Evolutionary conservation across 768 basidiomycete species (phyloP), one percentile per base, ranked within the genome.

Genomic region (Rhodotorula babjevae): DNA sequence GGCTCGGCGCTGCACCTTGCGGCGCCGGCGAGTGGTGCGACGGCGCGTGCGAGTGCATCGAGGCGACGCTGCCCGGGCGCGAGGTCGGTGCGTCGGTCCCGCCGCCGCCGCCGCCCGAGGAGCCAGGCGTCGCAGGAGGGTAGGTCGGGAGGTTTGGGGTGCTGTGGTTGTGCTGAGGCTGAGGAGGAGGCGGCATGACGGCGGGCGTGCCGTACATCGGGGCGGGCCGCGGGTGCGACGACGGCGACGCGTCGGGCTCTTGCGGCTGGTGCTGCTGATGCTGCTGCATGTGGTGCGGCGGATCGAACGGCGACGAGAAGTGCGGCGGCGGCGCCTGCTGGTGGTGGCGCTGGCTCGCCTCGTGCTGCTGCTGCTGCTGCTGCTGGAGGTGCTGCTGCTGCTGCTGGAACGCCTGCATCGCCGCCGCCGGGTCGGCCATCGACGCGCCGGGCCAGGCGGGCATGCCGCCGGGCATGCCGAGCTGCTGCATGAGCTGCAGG

Each of bases 361-460:
- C 52, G 19, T 63, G 65, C 16, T 67, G 70, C 29, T 62, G 69
- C 16, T 57, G 65, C 10, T 63, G 65, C 16, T 67, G 70, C 29
- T 62, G 69, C 16, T 57, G 65, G 15, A 62, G 42, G 7, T 47
- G 33, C 42, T 46, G 47, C 31, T 52, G 52, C 36, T 52, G 31
- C 19, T 46, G 29, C 31, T 50, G 67, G 19, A 53, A n/a, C 36
- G 33, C 23, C 36, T 47, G 49, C 33, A 57, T 16, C 15, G 57
- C 65, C 16, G 31, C 21, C 6, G 1, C 33, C 31, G 31, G 31
- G 46, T 33, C 44, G 6, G 47, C 14, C 31, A 52, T 33, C 40
- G 29, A n/a, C 50, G 29, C 15, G 2, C 63, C 63, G 15, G 53
- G 53, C 40, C 53, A 44, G 36, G 25, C 63, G 9, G 12, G 36